These are phyloP conservation scores for Trichoderma endophyticum DNA, from an alignment of 2,329 filamentous ascomycete genomes.

Conservation along the genomic window DNA sequence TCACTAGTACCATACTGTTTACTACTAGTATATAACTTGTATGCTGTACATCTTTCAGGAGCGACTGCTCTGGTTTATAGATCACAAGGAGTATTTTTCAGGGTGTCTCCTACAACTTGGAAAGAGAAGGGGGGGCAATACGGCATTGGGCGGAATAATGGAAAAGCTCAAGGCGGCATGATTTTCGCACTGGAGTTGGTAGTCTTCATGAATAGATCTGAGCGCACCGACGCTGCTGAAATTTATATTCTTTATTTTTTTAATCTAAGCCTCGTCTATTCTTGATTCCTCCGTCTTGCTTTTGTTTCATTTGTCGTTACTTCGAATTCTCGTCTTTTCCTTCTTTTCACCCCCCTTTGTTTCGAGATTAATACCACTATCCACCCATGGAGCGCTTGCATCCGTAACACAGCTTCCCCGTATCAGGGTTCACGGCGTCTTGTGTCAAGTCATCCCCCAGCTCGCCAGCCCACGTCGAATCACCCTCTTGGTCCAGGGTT, in stretches of 20 bases:
- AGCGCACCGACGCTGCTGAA: constrained; percentile 11
- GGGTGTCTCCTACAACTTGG: not conserved
- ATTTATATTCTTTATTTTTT: not conserved
- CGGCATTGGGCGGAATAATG: not conserved
- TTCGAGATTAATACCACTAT: constrained; percentile 27
- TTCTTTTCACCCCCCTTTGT: constrained; percentile 2
- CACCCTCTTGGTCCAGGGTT: constrained; percentile 60
- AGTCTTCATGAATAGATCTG: constrained; percentile 17
- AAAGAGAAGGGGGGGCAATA: constrained; percentile 2
- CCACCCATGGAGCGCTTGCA: constrained; percentile 64
- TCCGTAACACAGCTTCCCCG: constrained; percentile 63
- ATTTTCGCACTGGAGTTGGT: constrained; percentile 22
- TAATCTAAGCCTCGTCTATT: not conserved
- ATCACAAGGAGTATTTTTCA: constrained; percentile 17
- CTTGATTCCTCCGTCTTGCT: not conserved
- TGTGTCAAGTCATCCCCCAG: constrained; percentile 45
- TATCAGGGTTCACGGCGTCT: constrained; percentile 26
- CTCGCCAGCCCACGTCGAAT: constrained; percentile 61
- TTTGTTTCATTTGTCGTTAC: not conserved
- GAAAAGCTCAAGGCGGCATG: constrained; percentile 16
- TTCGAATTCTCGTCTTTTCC: not conserved
- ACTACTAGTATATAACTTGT: not conserved
- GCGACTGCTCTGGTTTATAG: constrained; percentile 16
- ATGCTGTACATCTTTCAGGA: constrained; percentile 14
- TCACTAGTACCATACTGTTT: not conserved